phyloP scores from a whole-genome alignment of 2,329 filamentous ascomycete genomes.

The Spiromastix sp. region DNA sequence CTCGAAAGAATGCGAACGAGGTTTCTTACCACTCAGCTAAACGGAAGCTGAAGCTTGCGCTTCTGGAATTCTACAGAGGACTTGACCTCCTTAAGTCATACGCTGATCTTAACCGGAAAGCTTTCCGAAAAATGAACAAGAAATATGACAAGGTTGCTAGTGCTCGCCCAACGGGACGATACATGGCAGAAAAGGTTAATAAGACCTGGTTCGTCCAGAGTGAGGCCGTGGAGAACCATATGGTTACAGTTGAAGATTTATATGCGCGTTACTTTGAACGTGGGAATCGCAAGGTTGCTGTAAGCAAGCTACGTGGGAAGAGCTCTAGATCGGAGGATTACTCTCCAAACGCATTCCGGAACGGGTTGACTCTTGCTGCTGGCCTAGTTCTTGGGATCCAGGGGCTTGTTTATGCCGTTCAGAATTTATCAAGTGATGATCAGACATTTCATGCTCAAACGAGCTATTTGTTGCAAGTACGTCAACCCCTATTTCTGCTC shows the following conservation, averaged over 20 bases:
- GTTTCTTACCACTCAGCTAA: slow-evolving; percentile 83
- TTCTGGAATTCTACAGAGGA: slow-evolving; percentile 88
- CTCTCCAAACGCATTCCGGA: slow-evolving; percentile 49
- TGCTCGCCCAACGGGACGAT: slow-evolving; percentile 64
- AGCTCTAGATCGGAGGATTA: slow-evolving; percentile 49
- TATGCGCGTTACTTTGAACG: slow-evolving; percentile 92
- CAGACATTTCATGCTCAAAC: slow-evolving; percentile 42
- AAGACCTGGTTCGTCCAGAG: slow-evolving; percentile 86
- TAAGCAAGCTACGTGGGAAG: slow-evolving; percentile 71
- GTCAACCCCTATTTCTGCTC: slow-evolving; percentile 12
- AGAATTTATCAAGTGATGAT: slow-evolving; percentile 39
- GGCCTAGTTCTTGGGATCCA: slow-evolving; percentile 58
- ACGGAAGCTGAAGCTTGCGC: slow-evolving; percentile 76
- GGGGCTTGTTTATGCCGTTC: slow-evolving; percentile 50
- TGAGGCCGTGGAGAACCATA: slow-evolving; percentile 68
- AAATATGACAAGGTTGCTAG: slow-evolving; percentile 92
- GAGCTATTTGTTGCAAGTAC: slow-evolving; percentile 58
- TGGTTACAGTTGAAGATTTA: slow-evolving; percentile 75
- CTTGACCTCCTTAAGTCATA: slow-evolving; percentile 90
- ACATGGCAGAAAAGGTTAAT: slow-evolving; percentile 86
- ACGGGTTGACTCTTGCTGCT: slow-evolving; percentile 56
- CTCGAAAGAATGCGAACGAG: slow-evolving; percentile 40
- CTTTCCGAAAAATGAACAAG: slow-evolving; percentile 95
- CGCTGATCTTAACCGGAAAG: slow-evolving; percentile 78
- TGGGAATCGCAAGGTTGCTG: slow-evolving; percentile 85